Base-by-base conservation (phyloP, 169 alveolate species). In the Plasmodium vinckei region DNA sequence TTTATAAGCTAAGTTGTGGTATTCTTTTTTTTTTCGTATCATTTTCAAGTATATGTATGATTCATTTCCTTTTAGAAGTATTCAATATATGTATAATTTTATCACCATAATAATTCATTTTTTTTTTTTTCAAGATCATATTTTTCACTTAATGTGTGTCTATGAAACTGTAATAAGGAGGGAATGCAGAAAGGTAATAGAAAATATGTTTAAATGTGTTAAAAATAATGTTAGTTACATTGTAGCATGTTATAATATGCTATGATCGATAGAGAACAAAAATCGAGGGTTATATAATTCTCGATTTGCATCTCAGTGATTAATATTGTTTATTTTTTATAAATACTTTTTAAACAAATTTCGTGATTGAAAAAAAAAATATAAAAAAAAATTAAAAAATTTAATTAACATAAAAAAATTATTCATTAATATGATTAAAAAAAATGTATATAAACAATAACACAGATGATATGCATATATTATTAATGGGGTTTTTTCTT, bases 1-100 rank as follows among this genome's bases (percentile, higher is more conserved):
- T 79, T 64, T 79, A 79, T 60, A 79, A 79, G 53, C 59, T 79
- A 70, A 64, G 49, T 63, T 79, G 89, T 64, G 89, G 89, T 79
- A 79, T 51, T 51, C 4, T 7, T 2, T 15, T 51, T 51, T 51
- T 51, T 51, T 15, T 51, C 59, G 0, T 13, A 6, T 15, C 17
- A 12, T 15, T 51, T 15, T 51, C 19, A 15, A 51, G 19, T 12
- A 15, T 6, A n/a, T 57, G 3, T 67, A 44, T 42, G 15, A 15
- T 68, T 46, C 7, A 44, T 68, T 68, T 46, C 10, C 5, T 51
- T 3, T 51, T 12, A 51, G 7, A 3, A 51, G 1, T 51, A 9
- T 13, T 51, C 19, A 12, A 12, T 51, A 51, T 51, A 15, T 15
- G 19, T 51, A 57, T 57, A 13, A 57, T 57, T 57, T 57, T 57